Evolutionary conservation across 768 basidiomycete genomes (phyloP).

Genomic region (Tulasnella calospora): DNA sequence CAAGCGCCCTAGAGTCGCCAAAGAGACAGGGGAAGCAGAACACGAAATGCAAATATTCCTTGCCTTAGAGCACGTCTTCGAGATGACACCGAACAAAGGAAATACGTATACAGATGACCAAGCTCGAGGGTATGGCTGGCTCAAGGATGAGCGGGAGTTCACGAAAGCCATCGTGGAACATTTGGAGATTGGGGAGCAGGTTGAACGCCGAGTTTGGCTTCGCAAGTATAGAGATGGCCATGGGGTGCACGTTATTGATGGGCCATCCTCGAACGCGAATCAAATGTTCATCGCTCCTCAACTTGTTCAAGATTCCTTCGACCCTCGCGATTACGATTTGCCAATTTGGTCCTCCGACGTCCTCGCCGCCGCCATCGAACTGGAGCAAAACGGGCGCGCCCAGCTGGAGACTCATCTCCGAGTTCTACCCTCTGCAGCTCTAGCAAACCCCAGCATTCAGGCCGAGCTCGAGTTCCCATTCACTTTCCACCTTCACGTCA

Average conservation of each 20-base stretch:
- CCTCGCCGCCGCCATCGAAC: neutral
- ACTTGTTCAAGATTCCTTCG: neutral
- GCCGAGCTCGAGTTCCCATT: neutral
- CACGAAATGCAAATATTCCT: neutral
- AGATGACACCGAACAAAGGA: neutral
- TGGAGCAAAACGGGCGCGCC: neutral
- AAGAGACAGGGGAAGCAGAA: neutral
- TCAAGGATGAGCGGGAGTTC: neutral
- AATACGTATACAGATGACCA: neutral
- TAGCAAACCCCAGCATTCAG: no score
- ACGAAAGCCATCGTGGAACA: neutral
- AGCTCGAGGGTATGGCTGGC: neutral
- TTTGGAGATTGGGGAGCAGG: neutral
- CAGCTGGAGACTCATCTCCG: neutral
- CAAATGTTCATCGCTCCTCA: neutral
- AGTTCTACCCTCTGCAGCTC: neutral
- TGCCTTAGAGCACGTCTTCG: conserved; percentile 5
- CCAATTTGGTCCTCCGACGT: neutral
- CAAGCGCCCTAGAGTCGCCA: neutral
- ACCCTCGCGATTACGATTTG: neutral
- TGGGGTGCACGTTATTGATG: neutral
- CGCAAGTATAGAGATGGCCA: neutral
- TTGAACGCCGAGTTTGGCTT: neutral
- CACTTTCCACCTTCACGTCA: conserved; percentile 13
- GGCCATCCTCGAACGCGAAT: neutral